These are phyloP conservation scores for Bretschneidera sinensis DNA, from an alignment of 345 rosid genomes.

Conservation along the genomic window DNA sequence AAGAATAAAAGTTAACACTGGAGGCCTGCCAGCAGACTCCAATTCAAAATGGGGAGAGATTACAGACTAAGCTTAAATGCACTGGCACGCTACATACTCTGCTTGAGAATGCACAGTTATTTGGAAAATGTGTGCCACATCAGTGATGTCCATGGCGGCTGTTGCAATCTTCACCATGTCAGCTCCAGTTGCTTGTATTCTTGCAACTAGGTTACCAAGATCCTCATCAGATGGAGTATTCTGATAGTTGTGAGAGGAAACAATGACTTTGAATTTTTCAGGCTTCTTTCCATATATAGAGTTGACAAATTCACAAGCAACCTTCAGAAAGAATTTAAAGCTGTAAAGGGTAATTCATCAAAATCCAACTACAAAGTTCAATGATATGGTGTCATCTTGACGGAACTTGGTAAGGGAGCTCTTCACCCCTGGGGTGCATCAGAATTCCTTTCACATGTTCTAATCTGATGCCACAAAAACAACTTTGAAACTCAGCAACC, in stretches of 20 bases:
- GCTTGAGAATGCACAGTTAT: conserved; percentile 74
- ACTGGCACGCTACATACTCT: conserved; percentile 13
- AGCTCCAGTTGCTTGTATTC: conserved; percentile 74
- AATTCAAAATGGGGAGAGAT: background rate
- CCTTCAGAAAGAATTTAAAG: conserved; percentile 29
- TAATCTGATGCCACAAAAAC: too few relatives aligned
- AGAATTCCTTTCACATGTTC: too few relatives aligned
- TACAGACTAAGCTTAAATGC: background rate
- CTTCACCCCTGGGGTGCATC: too few relatives aligned
- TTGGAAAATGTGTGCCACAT: conserved; percentile 84
- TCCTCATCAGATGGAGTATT: conserved; percentile 79
- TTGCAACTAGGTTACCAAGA: conserved; percentile 66
- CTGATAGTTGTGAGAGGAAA: conserved; percentile 88
- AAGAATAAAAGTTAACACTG: background rate
- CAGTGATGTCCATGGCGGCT: conserved; percentile 77
- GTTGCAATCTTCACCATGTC: conserved; percentile 93
- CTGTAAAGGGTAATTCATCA: background rate
- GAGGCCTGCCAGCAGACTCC: background rate
- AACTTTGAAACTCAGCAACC: too few relatives aligned
- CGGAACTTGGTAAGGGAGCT: too few relatives aligned
- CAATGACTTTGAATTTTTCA: conserved; percentile 61
- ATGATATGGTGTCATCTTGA: background rate
- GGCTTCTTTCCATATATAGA: conserved; percentile 61
- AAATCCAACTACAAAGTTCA: background rate
- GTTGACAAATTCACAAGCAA: conserved; percentile 60